Percentiles rank a stretch among this genome's conserved stretches.
phyloP scores from a whole-genome alignment of 768 basidiomycete species.

The Panaeolus cyanescens region DNA sequence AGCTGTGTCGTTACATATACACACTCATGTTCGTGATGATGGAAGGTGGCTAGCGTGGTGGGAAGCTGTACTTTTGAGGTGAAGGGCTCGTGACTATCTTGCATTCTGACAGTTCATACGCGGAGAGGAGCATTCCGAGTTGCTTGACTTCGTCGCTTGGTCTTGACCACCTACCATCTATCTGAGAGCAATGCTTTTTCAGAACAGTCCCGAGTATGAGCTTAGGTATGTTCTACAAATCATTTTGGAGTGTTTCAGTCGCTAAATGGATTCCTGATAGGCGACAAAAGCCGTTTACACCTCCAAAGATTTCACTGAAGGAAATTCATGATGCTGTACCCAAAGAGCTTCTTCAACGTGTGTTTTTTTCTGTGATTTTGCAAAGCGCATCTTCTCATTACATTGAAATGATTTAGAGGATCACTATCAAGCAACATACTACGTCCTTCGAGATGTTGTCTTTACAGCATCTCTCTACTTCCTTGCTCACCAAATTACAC shows the following conservation, averaged over 20 bases:
- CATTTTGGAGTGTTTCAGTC: background rate
- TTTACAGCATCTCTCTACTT: conserved; percentile 44
- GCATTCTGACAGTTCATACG: too few species aligned
- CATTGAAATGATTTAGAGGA: conserved; percentile 27
- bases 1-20: too few species aligned
- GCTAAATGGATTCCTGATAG: conserved; percentile 22
- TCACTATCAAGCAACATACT: conserved; percentile 37
- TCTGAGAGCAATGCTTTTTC: conserved; percentile 14
- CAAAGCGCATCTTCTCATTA: background rate
- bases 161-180: background rate
- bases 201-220: conserved; percentile 42
- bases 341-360: conserved; percentile 48
- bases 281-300: conserved; percentile 46
- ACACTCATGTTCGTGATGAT: too few species aligned
- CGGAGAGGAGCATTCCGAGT: too few species aligned
- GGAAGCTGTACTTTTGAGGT: too few species aligned
- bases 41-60: too few species aligned
- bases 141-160: too few species aligned
- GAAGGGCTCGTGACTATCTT: too few species aligned
- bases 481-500: conserved; percentile 44
- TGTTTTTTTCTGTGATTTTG: conserved; percentile 8
- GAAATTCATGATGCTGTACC: conserved; percentile 59
- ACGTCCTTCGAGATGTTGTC: conserved; percentile 46
- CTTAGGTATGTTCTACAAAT: conserved; percentile 26
- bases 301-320: conserved; percentile 51